Evolutionary conservation across 768 basidiomycete genomes (phyloP).

Genomic region (Leucosporidium scottii): DNA sequence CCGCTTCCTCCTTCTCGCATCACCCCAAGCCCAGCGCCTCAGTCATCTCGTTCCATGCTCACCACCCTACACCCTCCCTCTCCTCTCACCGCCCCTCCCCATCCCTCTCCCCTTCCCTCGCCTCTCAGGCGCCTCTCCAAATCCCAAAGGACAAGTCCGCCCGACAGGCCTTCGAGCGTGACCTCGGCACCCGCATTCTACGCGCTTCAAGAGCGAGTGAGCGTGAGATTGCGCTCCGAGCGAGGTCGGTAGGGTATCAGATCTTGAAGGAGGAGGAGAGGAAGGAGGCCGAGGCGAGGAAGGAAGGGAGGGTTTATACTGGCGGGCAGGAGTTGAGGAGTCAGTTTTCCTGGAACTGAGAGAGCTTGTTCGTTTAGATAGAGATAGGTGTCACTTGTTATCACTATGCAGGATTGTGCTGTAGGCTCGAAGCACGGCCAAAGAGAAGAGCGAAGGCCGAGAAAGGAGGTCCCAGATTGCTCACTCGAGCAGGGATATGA

Average conservation of each 20-base stretch:
- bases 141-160: background rate
- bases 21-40: too few relatives aligned
- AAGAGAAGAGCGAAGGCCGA: too few relatives aligned
- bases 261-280: conserved; percentile 20
- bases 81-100: background rate
- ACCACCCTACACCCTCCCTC: too few relatives aligned
- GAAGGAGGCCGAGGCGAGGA: conserved; percentile 8
- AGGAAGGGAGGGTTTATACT: background rate
- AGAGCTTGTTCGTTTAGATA: too few relatives aligned
- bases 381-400: too few relatives aligned
- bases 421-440: too few relatives aligned
- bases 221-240: conserved; percentile 21
- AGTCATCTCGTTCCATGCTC: too few relatives aligned
- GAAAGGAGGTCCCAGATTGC: background rate
- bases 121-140: background rate
- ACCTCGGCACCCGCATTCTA: conserved; percentile 8
- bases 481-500: background rate
- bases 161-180: conserved; percentile 8
- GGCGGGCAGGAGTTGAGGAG: too few relatives aligned
- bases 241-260: conserved; percentile 24
- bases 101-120: background rate
- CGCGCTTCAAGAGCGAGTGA: conserved; percentile 17
- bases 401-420: too few relatives aligned
- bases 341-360: too few relatives aligned
- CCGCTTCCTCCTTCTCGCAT: too few relatives aligned